Evolutionary conservation across 805 yeast genomes (phyloP), one percentile per base, ranked within the genome.

Genomic region (Wickerhamiella allomyrinae): DNA sequence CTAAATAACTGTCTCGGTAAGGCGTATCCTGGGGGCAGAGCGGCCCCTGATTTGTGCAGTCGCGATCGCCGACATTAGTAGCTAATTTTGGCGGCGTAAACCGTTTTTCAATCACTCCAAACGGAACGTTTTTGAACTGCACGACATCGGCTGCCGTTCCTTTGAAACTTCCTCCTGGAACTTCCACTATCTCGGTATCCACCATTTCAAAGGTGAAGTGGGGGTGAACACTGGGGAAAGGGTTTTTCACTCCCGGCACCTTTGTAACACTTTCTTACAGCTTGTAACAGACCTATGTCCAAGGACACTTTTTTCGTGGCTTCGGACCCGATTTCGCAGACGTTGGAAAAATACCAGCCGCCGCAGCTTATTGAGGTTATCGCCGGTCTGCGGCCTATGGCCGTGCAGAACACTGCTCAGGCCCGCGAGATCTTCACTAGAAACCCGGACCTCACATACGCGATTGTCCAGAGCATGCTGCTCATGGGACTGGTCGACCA

Each of bases 371-470:
- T 64, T 8, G 70, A 68, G 29, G 57, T 77, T 21, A 47, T 79
- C 14, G 58, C 60, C 36, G 81, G 78, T 44, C 70, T 81, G 8
- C 73, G 74, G 48, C 60, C 62, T 20, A 74, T 81, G 75, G 61
- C 79, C 2, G 58, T 60, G 3, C 69, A 68, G 35, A 70, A 79
- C 46, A 82, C 84, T 0, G 66, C 66, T 7, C 65, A 76, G 44
- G 79, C 79, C 65, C 71, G 68, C 41, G 69, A 69, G 27, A 61
- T 85, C 31, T 65, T 85, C 20, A 68, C 69, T 20, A 75, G 73
- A 46, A 75, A 77, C 51, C 89, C 91, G 0, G 94, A 83, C 53
- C 63, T 86, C 41, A 63, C 80, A 2, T 83, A 77, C 55, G 85
- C 91, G 0, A 61, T 85, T 24, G 82, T 85, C 1, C 94, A 86